Base-by-base conservation (phyloP, 768 basidiomycete genomes). In the Mycena filopes region DNA sequence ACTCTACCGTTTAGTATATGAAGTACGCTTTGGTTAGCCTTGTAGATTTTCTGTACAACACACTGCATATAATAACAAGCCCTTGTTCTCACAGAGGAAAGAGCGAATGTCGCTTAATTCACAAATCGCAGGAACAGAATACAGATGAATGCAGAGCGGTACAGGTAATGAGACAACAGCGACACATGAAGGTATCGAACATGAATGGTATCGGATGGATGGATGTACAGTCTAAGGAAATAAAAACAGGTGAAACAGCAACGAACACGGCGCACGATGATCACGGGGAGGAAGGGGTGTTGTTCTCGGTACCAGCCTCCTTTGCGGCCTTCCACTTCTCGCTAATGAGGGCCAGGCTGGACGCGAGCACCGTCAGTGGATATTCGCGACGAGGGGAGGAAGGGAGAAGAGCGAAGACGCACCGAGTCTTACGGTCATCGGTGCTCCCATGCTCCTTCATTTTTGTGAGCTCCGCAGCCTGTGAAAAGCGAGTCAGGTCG, bases 1-100 rank as follows among this genome's bases (percentile, higher is more conserved):
- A n/a, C 40, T 59, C n/a, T 26, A 10, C 36, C 36, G 9, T 23
- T 53, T 49, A 57, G 51, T 29, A 42, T 29, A 31, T 53, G 48
- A 50, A 63, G 16, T 48, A 42, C 10, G 36, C 15, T 36, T 33
- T 36, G 10, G 36, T 36, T 36, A 15, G 36, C 36, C 15, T 9
- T 11, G 36, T 36, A 36, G 36, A 36, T 36, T 36, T 36, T 36
- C 36, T 36, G 36, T 36, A 36, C 36, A 36, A n/a, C n/a, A n/a
- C n/a, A n/a, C n/a, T 33, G 31, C n/a, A n/a, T n/a, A 33, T 33
- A 33, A 12, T 33, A 12, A 33, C 31, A 33, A n/a, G n/a, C n/a
- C n/a, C 31, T 33, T 33, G 31, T 12, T 33, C 31, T 5, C 5
- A 33, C 31, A 33, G 12, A 33, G 31, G 12, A 33, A 33, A 33